Conservation (phyloP, 208 protist species). For the Leishmania tarentolae region DNA sequence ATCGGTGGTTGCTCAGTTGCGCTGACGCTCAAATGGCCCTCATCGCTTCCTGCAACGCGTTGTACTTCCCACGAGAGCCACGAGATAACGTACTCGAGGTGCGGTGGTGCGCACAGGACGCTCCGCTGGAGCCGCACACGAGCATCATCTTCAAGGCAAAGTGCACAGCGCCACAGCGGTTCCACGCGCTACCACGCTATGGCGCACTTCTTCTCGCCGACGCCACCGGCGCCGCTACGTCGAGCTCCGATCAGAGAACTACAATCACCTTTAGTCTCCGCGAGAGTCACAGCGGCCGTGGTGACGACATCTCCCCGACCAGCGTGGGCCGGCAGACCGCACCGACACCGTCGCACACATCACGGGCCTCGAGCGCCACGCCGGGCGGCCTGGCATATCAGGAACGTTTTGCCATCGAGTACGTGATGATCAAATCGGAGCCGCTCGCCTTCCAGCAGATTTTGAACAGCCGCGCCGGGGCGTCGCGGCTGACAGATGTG, state of each 20-base stretch:
- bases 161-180: conserved; percentile 69
- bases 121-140: conserved; percentile 37
- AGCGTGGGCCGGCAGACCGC: not conserved
- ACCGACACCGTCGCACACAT: not conserved
- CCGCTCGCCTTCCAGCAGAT: conserved; percentile 52
- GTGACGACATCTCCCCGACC: conserved; percentile 5
- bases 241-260: conserved; percentile 1
- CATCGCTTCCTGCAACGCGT: conserved; percentile 48
- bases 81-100: conserved; percentile 70
- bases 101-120: conserved; percentile 32
- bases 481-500: conserved; percentile 38
- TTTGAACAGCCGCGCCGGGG: conserved; percentile 21
- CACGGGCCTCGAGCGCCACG: conserved; percentile 16
- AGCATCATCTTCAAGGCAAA: conserved; percentile 82
- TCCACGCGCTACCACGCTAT: conserved; percentile 81
- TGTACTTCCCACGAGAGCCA: conserved; percentile 71
- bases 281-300: conserved; percentile 16
- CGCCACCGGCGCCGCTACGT: conserved; percentile 26
- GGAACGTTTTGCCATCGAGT: conserved; percentile 75
- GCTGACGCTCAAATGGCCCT: conserved; percentile 42
- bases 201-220: conserved; percentile 64
- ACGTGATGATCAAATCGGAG: conserved; percentile 46
- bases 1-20: not conserved
- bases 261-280: conserved; percentile 53
- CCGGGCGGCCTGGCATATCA: conserved; percentile 33